These are phyloP conservation scores for Tricladium varicosporioides DNA, from an alignment of 2,329 filamentous ascomycete genomes.

Conservation along the genomic window DNA sequence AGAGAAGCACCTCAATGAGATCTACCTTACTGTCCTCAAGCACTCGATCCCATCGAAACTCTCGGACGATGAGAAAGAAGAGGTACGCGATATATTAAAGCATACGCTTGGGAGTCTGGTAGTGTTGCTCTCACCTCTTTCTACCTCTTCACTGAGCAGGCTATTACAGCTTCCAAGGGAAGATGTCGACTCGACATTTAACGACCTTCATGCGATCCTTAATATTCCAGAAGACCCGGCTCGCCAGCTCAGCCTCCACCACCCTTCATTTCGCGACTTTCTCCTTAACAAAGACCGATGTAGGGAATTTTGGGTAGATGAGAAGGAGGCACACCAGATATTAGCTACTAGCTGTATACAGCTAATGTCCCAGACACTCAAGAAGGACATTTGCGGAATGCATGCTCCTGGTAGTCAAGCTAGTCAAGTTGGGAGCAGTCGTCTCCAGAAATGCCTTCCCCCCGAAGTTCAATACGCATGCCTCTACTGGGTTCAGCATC, in stretches of 20 bases:
- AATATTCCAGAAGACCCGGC: conserved; percentile 22
- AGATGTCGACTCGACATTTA: too few relatives aligned
- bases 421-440: conserved; percentile 14
- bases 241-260: neutral
- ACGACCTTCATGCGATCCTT: conserved; percentile 30
- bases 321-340: conserved; percentile 27
- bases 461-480: conserved; percentile 40
- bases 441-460: conserved; percentile 30
- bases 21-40: too few relatives aligned
- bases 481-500: conserved; percentile 39
- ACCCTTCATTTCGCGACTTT: too few relatives aligned
- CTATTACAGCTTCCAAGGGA: too few relatives aligned
- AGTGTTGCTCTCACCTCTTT: too few relatives aligned
- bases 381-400: conserved; percentile 26
- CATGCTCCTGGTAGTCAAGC: conserved; percentile 16
- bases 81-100: too few relatives aligned
- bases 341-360: conserved; percentile 31
- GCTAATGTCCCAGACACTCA: conserved; percentile 28
- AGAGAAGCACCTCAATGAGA: too few relatives aligned
- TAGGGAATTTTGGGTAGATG: too few relatives aligned
- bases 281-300: too few relatives aligned
- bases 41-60: too few relatives aligned
- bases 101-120: too few relatives aligned
- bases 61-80: too few relatives aligned
- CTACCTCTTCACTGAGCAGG: neutral